Percentiles rank a stretch among this genome's conserved stretches.
These are phyloP conservation scores for Solanum gracilifrons DNA, from an alignment of 257 asterid species.

Conservation along the genomic window DNA sequence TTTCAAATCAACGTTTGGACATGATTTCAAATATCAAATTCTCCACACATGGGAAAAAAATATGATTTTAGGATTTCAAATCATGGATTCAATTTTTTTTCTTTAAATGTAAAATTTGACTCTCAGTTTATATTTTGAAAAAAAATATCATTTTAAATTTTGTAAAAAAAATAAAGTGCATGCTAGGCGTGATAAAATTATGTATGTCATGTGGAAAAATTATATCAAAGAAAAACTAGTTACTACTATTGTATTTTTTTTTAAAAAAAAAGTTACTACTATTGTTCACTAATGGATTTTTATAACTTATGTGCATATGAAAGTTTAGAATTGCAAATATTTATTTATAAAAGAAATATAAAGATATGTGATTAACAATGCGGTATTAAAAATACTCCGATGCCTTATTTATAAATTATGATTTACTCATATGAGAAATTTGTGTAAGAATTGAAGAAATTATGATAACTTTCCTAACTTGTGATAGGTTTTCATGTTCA, in stretches of 20 bases:
- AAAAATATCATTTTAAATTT: no score
- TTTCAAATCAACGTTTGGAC: not conserved
- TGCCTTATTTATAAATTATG: not conserved
- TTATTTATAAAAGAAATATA: not conserved
- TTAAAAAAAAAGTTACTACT: accelerated
- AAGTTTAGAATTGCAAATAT: not conserved
- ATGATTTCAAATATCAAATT: no score
- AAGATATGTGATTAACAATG: no score
- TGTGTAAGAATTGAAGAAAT: not conserved
- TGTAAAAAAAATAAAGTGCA: not conserved
- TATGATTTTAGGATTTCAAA: not conserved
- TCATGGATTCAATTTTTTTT: not conserved
- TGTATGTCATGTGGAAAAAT: not conserved
- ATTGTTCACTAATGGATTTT: no score
- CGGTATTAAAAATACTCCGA: no score
- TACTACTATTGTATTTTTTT: no score
- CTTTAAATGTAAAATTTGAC: not conserved
- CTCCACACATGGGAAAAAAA: not conserved
- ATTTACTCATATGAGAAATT: no score
- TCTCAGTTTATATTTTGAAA: not conserved
- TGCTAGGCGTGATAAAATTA: not conserved
- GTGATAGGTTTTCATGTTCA: not conserved
- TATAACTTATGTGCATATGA: no score
- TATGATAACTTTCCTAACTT: no score
- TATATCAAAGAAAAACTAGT: no score